Conservation (phyloP, 768 basidiomycete species). For the Chlorophyllum brunneum region DNA sequence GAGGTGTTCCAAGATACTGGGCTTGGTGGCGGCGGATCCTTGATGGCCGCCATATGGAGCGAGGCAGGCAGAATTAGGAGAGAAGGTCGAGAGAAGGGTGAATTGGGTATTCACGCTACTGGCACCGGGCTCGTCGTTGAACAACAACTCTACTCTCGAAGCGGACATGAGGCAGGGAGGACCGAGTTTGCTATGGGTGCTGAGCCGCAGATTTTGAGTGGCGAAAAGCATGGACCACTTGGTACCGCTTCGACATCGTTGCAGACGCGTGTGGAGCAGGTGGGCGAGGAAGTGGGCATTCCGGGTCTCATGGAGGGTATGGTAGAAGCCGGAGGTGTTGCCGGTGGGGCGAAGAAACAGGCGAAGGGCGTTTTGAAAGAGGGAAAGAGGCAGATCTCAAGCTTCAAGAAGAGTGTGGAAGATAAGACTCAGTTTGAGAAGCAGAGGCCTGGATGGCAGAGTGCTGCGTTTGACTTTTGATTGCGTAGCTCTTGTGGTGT, state of each 20-base stretch:
- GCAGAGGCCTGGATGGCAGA: constrained; percentile 42
- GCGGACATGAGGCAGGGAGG: constrained; percentile 18
- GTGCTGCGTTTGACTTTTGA: constrained; percentile 41
- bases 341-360: constrained; percentile 20
- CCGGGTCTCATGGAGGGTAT: constrained; percentile 22
- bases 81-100: constrained; percentile 27
- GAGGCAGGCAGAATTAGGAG: constrained; percentile 59
- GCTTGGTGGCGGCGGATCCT: constrained; percentile 39
- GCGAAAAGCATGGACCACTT: constrained; percentile 64
- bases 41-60: constrained; percentile 65
- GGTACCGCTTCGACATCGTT: constrained; percentile 47
- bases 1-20: constrained; percentile 69
- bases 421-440: constrained; percentile 37
- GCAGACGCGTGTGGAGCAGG: constrained; percentile 30
- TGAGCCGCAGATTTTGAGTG: constrained; percentile 68
- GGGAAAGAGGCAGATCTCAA: constrained; percentile 31
- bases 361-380: constrained; percentile 28
- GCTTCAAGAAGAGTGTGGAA: constrained; percentile 42
- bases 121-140: constrained; percentile 62
- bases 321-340: constrained; percentile 21
- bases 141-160: constrained; percentile 28
- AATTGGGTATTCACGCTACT: constrained; percentile 49
- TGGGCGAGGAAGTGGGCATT: constrained; percentile 26
- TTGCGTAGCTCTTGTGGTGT: background rate
- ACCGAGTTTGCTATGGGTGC: constrained; percentile 60